Base-by-base conservation (phyloP, 2,329 filamentous ascomycete genomes). In the Metarhizium sp. region DNA sequence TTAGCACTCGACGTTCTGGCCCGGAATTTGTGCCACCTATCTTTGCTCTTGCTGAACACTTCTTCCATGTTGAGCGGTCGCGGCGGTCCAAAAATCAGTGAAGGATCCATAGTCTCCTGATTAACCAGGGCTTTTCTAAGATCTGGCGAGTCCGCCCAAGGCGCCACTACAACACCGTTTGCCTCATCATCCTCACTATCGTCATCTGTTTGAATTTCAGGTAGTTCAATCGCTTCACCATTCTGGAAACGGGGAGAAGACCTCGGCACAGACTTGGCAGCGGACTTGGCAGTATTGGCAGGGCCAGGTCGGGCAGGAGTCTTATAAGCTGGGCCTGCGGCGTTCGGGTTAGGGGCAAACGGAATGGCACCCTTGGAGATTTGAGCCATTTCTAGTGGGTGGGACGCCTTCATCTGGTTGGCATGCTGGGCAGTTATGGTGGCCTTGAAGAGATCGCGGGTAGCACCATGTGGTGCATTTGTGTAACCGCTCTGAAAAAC, bases 151-250 rank as follows among this genome's bases (percentile, higher is more conserved):
- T 96, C 87, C 4, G 90, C 91, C 94, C 94, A 99, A 7, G 84
- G 82, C 2, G 90, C 88, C 16, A 90, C 81, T 54, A 65, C 66
- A 34, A 71, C 65, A 1, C 66, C 65, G 29, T 71, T 66, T 73
- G 89, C 84, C 50, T 78, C 70, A 14, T 83, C 82, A 6, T 92
- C 88, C 51, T 92, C 88, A 57, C 95, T 90, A 64, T 96, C 92
- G 34, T 90, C 91, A 67, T 99, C 95, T 1, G 94, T 97, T 60
- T 91, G 85, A 62, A 99, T 97, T 62, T 99, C 94, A 0, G 94
- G 92, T 3, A 99, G 82, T 61, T 94, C 87, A 64, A 99, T 96
- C 52, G 81, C 82, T 57, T 99, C 94, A 58, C 92, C 90, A 62
- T 90, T 92, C 58, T 87, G 88, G 72, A 95, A 95, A 53, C 89